phyloP scores from a whole-genome alignment of 2,329 filamentous ascomycete genomes.

The Phialophora expanda region DNA sequence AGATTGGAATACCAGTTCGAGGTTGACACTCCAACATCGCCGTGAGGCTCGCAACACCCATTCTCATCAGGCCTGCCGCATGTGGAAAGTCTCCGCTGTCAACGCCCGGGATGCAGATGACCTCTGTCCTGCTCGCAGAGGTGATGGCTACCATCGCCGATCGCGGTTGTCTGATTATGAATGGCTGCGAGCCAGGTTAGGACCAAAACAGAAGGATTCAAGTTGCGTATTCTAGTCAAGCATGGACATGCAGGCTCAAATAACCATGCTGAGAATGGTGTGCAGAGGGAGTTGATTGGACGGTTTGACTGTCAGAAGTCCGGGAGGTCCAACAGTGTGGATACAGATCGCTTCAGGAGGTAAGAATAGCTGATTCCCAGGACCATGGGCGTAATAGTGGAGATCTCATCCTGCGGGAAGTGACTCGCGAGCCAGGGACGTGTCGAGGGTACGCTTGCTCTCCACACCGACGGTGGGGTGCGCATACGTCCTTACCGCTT shows the following conservation, averaged over 20 bases:
- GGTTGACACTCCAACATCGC: neutral
- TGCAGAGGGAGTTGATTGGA: neutral
- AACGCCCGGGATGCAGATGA: neutral
- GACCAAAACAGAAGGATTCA: slow-evolving; percentile 15
- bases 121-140: neutral
- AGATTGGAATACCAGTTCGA: neutral
- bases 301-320: neutral
- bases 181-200: neutral
- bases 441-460: slow-evolving; percentile 1
- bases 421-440: slow-evolving; percentile 1
- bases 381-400: slow-evolving; percentile 5
- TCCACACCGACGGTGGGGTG: neutral
- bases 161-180: neutral
- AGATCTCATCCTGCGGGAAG: neutral
- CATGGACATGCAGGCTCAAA: slow-evolving; percentile 10
- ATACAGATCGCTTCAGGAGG: slow-evolving; percentile 6
- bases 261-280: slow-evolving; percentile 6
- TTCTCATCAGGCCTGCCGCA: slow-evolving; percentile 3
- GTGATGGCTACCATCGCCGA: slow-evolving; percentile 9
- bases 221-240: slow-evolving; percentile 8
- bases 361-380: slow-evolving; percentile 7
- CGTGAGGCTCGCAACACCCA: neutral
- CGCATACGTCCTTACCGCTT: neutral
- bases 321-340: slow-evolving; percentile 9
- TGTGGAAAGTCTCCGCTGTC: neutral